phyloP scores from a whole-genome alignment of 768 basidiomycete genomes.

The Collybia sordida region DNA sequence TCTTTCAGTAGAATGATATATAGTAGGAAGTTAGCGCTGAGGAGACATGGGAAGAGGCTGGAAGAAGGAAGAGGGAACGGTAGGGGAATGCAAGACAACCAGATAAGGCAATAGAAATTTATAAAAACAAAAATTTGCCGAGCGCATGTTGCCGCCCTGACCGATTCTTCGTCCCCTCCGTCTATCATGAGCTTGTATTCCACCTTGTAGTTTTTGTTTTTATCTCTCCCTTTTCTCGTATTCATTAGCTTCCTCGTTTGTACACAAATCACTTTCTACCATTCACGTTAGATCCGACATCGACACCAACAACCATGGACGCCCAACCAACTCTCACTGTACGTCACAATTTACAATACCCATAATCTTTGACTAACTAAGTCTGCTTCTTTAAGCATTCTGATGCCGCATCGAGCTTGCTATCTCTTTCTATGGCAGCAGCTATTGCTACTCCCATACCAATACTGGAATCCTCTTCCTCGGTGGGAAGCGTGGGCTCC shows the following conservation, averaged over 20 bases:
- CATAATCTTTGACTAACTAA: slow-evolving; percentile 10
- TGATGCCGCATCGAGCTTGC: slow-evolving; percentile 54
- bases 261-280: slow-evolving; percentile 15
- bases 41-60: background rate
- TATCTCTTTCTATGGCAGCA: slow-evolving; percentile 69
- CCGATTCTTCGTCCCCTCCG: slow-evolving; percentile 16
- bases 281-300: slow-evolving; percentile 9
- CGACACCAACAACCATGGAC: slow-evolving; percentile 11
- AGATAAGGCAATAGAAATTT: slow-evolving; percentile 18
- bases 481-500: slow-evolving; percentile 9
- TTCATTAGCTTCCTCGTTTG: slow-evolving; percentile 14
- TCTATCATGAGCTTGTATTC: slow-evolving; percentile 25
- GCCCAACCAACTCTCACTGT: slow-evolving; percentile 15
- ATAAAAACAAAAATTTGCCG: slow-evolving; percentile 17
- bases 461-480: slow-evolving; percentile 5
- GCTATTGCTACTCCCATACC: slow-evolving; percentile 49
- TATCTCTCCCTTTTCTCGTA: slow-evolving; percentile 8
- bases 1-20: background rate
- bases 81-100: slow-evolving; percentile 12
- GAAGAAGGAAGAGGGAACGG: background rate
- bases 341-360: slow-evolving; percentile 16
- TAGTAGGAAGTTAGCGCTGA: background rate
- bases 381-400: slow-evolving; percentile 29
- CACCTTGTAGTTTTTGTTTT: slow-evolving; percentile 8
- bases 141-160: slow-evolving; percentile 20